phyloP scores from a whole-genome alignment of 2,329 filamentous ascomycete genomes.

The Ophiocordyceps camponoti-floridani region DNA sequence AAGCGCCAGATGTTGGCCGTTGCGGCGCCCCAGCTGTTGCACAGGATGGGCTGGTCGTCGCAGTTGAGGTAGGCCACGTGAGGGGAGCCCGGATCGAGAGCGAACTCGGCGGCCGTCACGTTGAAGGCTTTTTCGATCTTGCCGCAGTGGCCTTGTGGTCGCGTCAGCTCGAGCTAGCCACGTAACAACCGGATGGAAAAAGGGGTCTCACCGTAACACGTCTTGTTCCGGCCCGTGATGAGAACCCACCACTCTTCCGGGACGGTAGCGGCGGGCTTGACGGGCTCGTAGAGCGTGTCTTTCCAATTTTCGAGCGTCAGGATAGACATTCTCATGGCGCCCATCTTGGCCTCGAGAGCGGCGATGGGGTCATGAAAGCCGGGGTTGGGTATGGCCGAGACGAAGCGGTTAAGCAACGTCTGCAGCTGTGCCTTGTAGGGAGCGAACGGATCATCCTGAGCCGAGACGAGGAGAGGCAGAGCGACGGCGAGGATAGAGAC shows the following conservation, averaged over 20 bases:
- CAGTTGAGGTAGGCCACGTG: slow-evolving; percentile 57
- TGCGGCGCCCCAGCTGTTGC: slow-evolving; percentile 53
- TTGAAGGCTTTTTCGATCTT: slow-evolving; percentile 47
- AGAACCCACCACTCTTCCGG: slow-evolving; percentile 65
- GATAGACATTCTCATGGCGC: slow-evolving; percentile 24
- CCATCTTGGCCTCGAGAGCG: slow-evolving; percentile 21
- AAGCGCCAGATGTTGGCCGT: slow-evolving; percentile 51
- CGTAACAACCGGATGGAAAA: neutral
- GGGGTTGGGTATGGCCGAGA: slow-evolving; percentile 31
- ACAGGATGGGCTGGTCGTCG: slow-evolving; percentile 56
- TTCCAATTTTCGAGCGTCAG: slow-evolving; percentile 57
- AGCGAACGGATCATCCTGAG: slow-evolving; percentile 30
- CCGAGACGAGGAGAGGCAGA: slow-evolving; percentile 36
- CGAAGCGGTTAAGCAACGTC: slow-evolving; percentile 42
- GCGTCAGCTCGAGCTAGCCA: neutral
- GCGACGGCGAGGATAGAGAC: slow-evolving; percentile 33
- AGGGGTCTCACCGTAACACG: slow-evolving; percentile 41
- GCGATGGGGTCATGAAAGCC: slow-evolving; percentile 21
- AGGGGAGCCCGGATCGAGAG: slow-evolving; percentile 41
- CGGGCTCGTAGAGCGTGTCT: slow-evolving; percentile 43
- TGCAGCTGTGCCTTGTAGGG: slow-evolving; percentile 47
- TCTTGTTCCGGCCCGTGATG: slow-evolving; percentile 60
- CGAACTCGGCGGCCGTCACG: slow-evolving; percentile 46
- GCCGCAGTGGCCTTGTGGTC: slow-evolving; percentile 40
- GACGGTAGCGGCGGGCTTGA: slow-evolving; percentile 37